Percentiles rank a stretch among this genome's conserved stretches.
Conservation (phyloP, 2,329 filamentous ascomycete genomes). For the Exutisphaerella laricina region DNA sequence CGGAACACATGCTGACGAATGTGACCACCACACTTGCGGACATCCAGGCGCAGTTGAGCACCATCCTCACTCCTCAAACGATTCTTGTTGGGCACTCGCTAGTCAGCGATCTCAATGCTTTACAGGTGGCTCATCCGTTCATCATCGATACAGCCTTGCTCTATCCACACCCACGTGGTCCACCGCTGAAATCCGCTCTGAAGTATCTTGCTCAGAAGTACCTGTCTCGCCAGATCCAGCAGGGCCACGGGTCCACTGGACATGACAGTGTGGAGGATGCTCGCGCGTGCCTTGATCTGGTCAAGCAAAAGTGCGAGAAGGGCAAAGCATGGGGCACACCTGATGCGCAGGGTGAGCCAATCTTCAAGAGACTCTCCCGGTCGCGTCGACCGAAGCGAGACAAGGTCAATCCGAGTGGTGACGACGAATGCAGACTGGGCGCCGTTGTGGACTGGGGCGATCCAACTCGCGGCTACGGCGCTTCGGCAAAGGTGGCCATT, state of each 20-base stretch:
- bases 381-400: slow-evolving; percentile 37
- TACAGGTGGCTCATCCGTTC: slow-evolving; percentile 85
- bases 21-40: slow-evolving; percentile 79
- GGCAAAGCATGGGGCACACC: slow-evolving; percentile 79
- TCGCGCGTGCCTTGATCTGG: slow-evolving; percentile 80
- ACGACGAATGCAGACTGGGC: slow-evolving; percentile 52
- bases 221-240: slow-evolving; percentile 81
- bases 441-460: slow-evolving; percentile 89
- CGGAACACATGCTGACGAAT: slow-evolving; percentile 70
- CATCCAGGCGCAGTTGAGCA: slow-evolving; percentile 70
- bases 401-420: slow-evolving; percentile 34
- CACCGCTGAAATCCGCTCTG: slow-evolving; percentile 81
- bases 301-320: slow-evolving; percentile 94
- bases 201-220: slow-evolving; percentile 88
- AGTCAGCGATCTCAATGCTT: slow-evolving; percentile 74
- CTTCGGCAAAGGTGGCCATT: slow-evolving; percentile 51
- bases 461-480: slow-evolving; percentile 57
- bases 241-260: slow-evolving; percentile 62
- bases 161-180: slow-evolving; percentile 83
- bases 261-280: slow-evolving; percentile 95
- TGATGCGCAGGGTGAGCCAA: slow-evolving; percentile 74
- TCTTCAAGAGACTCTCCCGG: slow-evolving; percentile 71
- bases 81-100: slow-evolving; percentile 77
- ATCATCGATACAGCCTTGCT: slow-evolving; percentile 87
- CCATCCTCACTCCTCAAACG: slow-evolving; percentile 63